These are phyloP conservation scores for Elsinoe ampelina DNA, from an alignment of 2,329 filamentous ascomycete species.

Conservation along the genomic window DNA sequence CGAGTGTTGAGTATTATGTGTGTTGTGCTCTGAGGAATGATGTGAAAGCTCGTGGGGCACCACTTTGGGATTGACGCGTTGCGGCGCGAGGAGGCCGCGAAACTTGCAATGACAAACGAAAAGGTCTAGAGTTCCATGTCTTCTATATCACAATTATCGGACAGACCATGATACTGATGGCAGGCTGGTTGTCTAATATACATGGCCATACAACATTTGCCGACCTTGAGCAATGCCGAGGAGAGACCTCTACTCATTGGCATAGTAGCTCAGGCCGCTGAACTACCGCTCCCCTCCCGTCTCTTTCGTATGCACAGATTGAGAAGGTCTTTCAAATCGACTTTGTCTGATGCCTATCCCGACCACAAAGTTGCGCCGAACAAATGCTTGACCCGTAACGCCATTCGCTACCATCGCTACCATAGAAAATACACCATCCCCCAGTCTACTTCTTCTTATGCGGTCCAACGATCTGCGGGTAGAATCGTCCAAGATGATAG, in stretches of 20 bases:
- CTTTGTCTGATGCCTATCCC: background rate
- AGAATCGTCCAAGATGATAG: slow-evolving; percentile 74
- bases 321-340: too few relatives aligned
- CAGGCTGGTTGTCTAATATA: too few relatives aligned
- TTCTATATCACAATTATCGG: too few relatives aligned
- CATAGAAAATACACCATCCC: background rate
- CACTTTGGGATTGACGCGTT: background rate
- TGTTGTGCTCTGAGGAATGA: background rate
- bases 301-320: too few relatives aligned
- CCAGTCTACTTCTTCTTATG: slow-evolving; percentile 53
- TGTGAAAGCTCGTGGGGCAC: background rate
- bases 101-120: background rate
- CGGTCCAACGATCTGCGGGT: slow-evolving; percentile 61
- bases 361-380: background rate
- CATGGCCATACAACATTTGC: too few relatives aligned
- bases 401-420: background rate
- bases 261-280: too few relatives aligned
- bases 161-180: too few relatives aligned
- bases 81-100: slow-evolving; percentile 1
- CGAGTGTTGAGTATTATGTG: too few relatives aligned
- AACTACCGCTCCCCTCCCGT: too few relatives aligned
- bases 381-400: slow-evolving; percentile 3
- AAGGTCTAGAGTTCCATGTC: too few relatives aligned
- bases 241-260: too few relatives aligned
- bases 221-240: too few relatives aligned